Base-by-base conservation (phyloP, 345 rosid genomes). In the Corchorus olitorius region DNA sequence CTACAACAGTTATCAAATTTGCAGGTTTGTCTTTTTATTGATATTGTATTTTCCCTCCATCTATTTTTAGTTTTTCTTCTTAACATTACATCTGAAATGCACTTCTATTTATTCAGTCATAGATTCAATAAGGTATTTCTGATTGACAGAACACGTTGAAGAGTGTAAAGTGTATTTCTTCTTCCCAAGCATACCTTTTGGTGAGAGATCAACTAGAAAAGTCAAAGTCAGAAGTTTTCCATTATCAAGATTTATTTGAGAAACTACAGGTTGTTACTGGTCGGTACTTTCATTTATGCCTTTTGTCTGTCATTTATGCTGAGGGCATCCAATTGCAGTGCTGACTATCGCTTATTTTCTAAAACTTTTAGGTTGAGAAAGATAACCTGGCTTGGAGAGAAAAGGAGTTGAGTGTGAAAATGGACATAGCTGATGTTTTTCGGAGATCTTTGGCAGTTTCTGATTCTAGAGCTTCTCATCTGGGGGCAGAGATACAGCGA, bases 251-350 rank as follows among this genome's bases (percentile, higher is more conserved):
- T 79, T 79, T 88, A 73, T 89, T 83, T 48, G 94, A 92, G 91
- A 96, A 90, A 90, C 91, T 93, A 73, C 98, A 96, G 99, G 99
- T 96, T 87, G 93, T 86, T 85, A 85, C 88, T 83, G 88, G 88
- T 86, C 81, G 85, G 81, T 81, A 82, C 85, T 87, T 89, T 84
- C 79, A 81, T 80, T 83, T 83, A 66, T 82, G 78, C 78, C 76
- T 62, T 80, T 53, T 49, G 70, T 78, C 64, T 73, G 22, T 54
- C 27, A 49, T 78, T 50, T 79, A 79, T 79, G 60, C 20, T 68
- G 19, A 52, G 52, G 70, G 78, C 48, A 75, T 81, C 54, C 73
- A 39, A 75, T 77, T 86, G 63, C 73, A 50, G 72, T 82, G 71
- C 80, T 86, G 76, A 88, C 80, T 55, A 8, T 72, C 37, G 50